Evolutionary conservation across 176 grass and related monocot species (phyloP).

Genomic region (Rhynchospora pubera): DNA sequence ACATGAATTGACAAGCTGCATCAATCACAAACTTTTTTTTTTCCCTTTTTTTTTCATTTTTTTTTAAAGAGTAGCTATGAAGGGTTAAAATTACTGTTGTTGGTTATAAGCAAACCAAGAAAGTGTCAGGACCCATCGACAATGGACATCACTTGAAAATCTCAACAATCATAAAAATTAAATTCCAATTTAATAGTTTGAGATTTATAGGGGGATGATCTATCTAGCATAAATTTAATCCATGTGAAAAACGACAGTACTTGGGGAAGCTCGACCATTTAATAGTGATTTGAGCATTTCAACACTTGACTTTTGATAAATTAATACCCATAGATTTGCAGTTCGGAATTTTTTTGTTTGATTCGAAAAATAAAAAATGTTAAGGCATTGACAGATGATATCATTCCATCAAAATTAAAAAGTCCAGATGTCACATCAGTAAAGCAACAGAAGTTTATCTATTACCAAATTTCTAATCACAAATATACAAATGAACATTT

Average conservation of each 20-base stretch:
- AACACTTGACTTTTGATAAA: not conserved
- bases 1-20: not conserved
- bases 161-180: not conserved
- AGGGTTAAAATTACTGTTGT: not conserved
- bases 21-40: not conserved
- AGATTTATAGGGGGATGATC: not conserved
- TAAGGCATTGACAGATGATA: not conserved
- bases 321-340: not conserved
- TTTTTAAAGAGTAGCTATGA: not conserved
- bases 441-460: not conserved
- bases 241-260: not conserved
- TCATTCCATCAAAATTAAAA: not conserved
- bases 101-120: not conserved
- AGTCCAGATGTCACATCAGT: not conserved
- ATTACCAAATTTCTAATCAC: not conserved
- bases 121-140: not conserved
- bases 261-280: not conserved
- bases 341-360: not conserved
- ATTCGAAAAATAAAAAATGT: not conserved
- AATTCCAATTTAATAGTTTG: not conserved
- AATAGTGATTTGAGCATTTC: not conserved
- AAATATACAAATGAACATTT: not conserved
- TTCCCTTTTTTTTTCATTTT: too few relatives aligned
- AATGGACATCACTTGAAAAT: not conserved
- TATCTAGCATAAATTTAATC: not conserved